phyloP scores from a whole-genome alignment of 2,329 filamentous ascomycete genomes.

The Leptoxyphium fumago region DNA sequence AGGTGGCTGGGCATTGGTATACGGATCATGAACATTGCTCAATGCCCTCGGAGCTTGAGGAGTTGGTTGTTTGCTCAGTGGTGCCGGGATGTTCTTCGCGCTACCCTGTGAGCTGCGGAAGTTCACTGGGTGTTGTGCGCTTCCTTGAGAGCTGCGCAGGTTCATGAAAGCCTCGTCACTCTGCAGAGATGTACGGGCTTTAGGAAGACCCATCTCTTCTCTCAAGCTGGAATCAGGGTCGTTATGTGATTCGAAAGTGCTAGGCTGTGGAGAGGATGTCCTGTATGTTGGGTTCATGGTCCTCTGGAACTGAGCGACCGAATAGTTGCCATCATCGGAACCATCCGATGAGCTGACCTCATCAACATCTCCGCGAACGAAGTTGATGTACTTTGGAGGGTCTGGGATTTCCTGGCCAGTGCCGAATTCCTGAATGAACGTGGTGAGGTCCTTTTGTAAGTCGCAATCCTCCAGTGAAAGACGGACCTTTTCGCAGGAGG shows the following conservation, averaged over 20 bases:
- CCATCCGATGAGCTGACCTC: slow-evolving; percentile 63
- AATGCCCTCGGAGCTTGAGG: not conserved
- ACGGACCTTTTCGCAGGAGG: slow-evolving; percentile 88
- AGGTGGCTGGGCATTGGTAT: not conserved
- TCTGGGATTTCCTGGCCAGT: slow-evolving; percentile 97
- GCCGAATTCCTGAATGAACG: slow-evolving; percentile 75
- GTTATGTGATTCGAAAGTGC: slow-evolving; percentile 81
- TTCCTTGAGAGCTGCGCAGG: slow-evolving; percentile 16
- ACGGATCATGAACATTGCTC: slow-evolving; percentile 2
- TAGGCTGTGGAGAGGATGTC: slow-evolving; percentile 90
- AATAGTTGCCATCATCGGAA: slow-evolving; percentile 80
- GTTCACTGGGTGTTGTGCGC: slow-evolving; percentile 3
- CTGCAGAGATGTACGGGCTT: slow-evolving; percentile 23
- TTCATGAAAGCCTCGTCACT: slow-evolving; percentile 15
- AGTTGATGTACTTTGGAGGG: slow-evolving; percentile 96
- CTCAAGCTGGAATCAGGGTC: slow-evolving; percentile 65
- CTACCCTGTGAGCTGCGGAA: not conserved
- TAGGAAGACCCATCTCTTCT: slow-evolving; percentile 45
- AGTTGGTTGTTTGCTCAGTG: slow-evolving; percentile 1
- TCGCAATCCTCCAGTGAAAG: slow-evolving; percentile 89
- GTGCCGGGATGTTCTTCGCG: not conserved
- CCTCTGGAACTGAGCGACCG: slow-evolving; percentile 86
- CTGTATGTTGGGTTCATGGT: slow-evolving; percentile 93
- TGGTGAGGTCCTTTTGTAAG: slow-evolving; percentile 83
- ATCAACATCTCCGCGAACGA: slow-evolving; percentile 71